Evolutionary conservation across 2,329 filamentous ascomycete genomes (phyloP).

Genomic region (Mollisiaceae sp.): DNA sequence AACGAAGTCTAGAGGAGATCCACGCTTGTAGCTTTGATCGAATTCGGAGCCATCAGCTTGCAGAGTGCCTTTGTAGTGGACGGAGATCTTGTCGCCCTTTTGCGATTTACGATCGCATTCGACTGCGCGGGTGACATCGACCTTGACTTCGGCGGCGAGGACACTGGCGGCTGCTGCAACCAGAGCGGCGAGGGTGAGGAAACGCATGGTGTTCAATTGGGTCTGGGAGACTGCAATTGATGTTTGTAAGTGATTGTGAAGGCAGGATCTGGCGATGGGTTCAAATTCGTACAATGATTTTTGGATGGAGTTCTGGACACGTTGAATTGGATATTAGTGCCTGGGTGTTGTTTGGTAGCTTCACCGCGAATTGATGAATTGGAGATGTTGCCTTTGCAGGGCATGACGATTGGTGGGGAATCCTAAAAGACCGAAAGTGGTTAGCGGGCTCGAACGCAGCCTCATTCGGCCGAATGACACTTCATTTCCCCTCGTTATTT

Average conservation of each 20-base stretch:
- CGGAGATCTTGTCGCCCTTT: conserved; percentile 78
- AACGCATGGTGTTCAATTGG: conserved; percentile 39
- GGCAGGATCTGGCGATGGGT: neutral
- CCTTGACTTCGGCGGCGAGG: conserved; percentile 60
- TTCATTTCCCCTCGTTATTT: neutral
- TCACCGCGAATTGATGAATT: conserved; percentile 12
- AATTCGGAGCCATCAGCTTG: conserved; percentile 77
- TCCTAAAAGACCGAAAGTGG: neutral
- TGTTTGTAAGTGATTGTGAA: conserved; percentile 6
- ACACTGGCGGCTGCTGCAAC: conserved; percentile 36
- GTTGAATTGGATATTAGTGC: conserved; percentile 20
- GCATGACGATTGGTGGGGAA: conserved; percentile 14
- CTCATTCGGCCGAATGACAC: neutral
- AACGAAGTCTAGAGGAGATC: conserved; percentile 76
- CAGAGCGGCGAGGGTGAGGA: conserved; percentile 40
- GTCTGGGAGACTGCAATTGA: conserved; percentile 9
- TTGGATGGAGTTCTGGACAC: conserved; percentile 26
- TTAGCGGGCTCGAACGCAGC: neutral
- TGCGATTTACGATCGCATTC: conserved; percentile 80
- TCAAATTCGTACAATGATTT: neutral
- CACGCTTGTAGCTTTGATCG: conserved; percentile 82
- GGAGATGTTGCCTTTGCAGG: conserved; percentile 18
- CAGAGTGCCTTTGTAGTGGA: conserved; percentile 89
- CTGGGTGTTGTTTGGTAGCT: neutral
- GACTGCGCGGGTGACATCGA: conserved; percentile 75